Evolutionary conservation across 306 rosid genomes (phyloP).

Genomic region (Vicia sativa): DNA sequence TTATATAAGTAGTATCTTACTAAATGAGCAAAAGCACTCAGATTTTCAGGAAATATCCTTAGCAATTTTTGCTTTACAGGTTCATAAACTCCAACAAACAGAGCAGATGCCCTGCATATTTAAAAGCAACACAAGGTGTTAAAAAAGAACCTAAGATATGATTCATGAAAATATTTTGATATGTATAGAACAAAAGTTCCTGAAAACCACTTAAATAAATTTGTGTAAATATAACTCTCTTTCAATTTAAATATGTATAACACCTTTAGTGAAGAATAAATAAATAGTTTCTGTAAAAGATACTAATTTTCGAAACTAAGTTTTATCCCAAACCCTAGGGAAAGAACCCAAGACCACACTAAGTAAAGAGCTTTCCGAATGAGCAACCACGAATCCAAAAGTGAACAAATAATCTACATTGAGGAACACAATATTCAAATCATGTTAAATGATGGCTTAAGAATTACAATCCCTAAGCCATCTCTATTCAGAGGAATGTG

Average conservation of each 20-base stretch:
- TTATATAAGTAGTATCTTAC: constrained; percentile 61
- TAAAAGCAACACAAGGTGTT: constrained; percentile 32
- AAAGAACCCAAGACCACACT: constrained; percentile 12
- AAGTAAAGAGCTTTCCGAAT: not conserved
- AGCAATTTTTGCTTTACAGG: constrained; percentile 88
- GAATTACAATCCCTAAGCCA: not conserved
- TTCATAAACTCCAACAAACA: constrained; percentile 93
- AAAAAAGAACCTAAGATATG: constrained; percentile 26
- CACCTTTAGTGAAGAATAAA: not conserved
- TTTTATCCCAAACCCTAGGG: constrained; percentile 3
- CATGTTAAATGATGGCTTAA: not conserved
- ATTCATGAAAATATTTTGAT: constrained; percentile 34
- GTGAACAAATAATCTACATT: not conserved
- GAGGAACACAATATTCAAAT: not conserved
- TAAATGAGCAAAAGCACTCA: constrained; percentile 84
- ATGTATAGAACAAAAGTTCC: constrained; percentile 25
- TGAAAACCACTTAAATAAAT: constrained; percentile 9
- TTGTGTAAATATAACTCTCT: constrained; percentile 12
- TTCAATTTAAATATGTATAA: constrained; percentile 19
- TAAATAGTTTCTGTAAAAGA: constrained; percentile 7
- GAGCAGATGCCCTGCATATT: constrained; percentile 86
- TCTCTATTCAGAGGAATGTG: not conserved
- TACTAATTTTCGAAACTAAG: constrained; percentile 11
- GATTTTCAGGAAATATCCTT: constrained; percentile 76
- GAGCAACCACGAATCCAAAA: constrained; percentile 3